Base-by-base conservation (phyloP, 176 grass and related monocot genomes). In the Rhynchospora breviuscula region DNA sequence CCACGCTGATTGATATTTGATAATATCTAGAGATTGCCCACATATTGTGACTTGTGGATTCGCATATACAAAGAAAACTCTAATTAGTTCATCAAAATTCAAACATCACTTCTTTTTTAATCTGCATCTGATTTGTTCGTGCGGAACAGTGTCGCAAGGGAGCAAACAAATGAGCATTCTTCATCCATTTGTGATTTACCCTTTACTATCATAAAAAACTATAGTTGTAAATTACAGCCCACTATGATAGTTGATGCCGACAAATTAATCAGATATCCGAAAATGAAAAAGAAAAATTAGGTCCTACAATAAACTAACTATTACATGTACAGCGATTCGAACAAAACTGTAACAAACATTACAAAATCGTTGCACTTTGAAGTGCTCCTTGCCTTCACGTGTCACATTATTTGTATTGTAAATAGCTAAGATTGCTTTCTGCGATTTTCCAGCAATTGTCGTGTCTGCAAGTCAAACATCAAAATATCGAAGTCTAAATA, bases 291-390 rank as follows among this genome's bases (percentile, higher is more conserved):
- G 9, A 33, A 43, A 25, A n/a, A 21, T 9, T 7, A 29, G 1
- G 11, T 75, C 47, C 21, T 75, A 75, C 47, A 77, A 8, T 14
- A 29, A n/a, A 54, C 73, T 56, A 17, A 9, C 48, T 77, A 19
- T 77, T 77, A 31, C 73, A 77, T 77, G 73, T 77, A 77, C 73
- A 77, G 12, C 12, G 19, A 77, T 18, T 77, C 48, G 9, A 9
- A 22, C 59, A 17, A 54, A 56, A 3, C 23, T 56, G 51, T 2
- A 29, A 77, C 7, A 77, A 77, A 56, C 22, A 56, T 23, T 63
- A 81, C 80, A 82, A 82, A 82, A 82, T 82, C 67, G 59, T 67
- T 52, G 61, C 80, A 82, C 80, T 53, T 11, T 13, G 53, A 29
- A 67, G 80, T 82, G 46, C 59, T 81, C 58, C 29, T 64, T 51